A percentile compares a stretch with the other conserved stretches of the same genome.
Conservation (phyloP, 2,329 filamentous ascomycete genomes). For the Coniochaeta ligniaria region DNA sequence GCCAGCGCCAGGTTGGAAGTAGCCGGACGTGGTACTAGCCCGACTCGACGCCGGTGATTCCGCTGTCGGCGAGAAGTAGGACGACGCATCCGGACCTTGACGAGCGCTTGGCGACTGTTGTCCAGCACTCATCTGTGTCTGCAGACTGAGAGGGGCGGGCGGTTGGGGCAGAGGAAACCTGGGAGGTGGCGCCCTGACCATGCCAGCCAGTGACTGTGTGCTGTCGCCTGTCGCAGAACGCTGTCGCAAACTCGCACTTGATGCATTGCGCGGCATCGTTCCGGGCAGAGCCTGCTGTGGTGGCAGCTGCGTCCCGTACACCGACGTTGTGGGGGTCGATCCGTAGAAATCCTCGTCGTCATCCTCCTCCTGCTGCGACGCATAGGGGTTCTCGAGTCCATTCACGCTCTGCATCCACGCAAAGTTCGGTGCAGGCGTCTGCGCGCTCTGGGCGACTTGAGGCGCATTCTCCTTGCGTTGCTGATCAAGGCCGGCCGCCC, state of each 20-base stretch:
- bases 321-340: constrained; percentile 24
- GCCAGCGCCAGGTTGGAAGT: constrained; percentile 48
- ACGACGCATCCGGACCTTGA: constrained; percentile 48
- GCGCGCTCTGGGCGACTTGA: constrained; percentile 35
- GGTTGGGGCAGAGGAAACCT: constrained; percentile 62
- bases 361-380: constrained; percentile 54
- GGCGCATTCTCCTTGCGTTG: constrained; percentile 61
- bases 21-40: constrained; percentile 66
- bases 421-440: constrained; percentile 63
- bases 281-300: constrained; percentile 23
- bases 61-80: constrained; percentile 84
- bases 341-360: constrained; percentile 40
- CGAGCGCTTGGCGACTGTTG: constrained; percentile 54
- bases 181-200: constrained; percentile 56
- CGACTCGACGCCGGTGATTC: constrained; percentile 74
- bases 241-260: constrained; percentile 66
- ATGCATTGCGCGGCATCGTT: constrained; percentile 58
- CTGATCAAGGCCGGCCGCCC: constrained; percentile 70
- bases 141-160: constrained; percentile 58
- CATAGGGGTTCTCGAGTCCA: constrained; percentile 76
- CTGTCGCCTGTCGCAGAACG: constrained; percentile 72
- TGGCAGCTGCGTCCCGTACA: constrained; percentile 19
- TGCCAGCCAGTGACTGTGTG: constrained; percentile 47
- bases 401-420: constrained; percentile 64
- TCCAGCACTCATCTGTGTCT: constrained; percentile 41